phyloP scores from a whole-genome alignment of 2,329 filamentous ascomycete species.

The Calonectria pteridis region DNA sequence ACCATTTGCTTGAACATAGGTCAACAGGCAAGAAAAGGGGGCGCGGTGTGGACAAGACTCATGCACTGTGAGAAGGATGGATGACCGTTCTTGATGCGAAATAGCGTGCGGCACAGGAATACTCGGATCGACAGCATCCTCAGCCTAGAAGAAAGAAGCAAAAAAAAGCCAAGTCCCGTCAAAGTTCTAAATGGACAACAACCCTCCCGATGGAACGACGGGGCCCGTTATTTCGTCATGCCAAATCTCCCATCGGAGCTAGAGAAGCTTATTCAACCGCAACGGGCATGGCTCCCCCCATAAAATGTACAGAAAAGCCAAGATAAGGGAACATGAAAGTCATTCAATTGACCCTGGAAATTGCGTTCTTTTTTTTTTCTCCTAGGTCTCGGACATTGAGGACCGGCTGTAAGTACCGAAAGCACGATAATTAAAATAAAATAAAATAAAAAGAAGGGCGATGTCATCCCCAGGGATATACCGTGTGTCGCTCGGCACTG shows the following conservation, averaged over 20 bases:
- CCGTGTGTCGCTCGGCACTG: not conserved
- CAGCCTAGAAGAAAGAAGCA: not conserved
- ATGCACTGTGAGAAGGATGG: not conserved
- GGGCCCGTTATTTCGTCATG: constrained; percentile 8
- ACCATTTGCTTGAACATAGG: not conserved
- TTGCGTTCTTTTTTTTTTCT: not conserved
- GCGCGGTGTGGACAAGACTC: fast-evolving
- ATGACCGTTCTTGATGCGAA: not conserved
- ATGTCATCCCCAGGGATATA: not conserved
- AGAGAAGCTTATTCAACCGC: not conserved
- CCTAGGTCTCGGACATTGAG: not conserved
- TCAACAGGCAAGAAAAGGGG: not conserved
- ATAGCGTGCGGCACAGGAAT: not conserved
- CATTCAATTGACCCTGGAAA: not conserved
- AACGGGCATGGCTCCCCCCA: not conserved
- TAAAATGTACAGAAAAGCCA: not conserved
- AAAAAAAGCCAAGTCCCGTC: not conserved
- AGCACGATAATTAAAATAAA: not conserved
- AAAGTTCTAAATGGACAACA: not conserved
- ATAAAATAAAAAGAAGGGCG: not conserved
- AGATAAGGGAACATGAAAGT: not conserved
- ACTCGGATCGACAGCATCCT: not conserved
- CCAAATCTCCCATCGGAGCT: constrained; percentile 6
- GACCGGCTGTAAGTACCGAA: not conserved
- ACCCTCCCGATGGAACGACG: not conserved